Base-by-base conservation (phyloP, 352 stramenopile species). In the Phytopythium cucurbitacearum region DNA sequence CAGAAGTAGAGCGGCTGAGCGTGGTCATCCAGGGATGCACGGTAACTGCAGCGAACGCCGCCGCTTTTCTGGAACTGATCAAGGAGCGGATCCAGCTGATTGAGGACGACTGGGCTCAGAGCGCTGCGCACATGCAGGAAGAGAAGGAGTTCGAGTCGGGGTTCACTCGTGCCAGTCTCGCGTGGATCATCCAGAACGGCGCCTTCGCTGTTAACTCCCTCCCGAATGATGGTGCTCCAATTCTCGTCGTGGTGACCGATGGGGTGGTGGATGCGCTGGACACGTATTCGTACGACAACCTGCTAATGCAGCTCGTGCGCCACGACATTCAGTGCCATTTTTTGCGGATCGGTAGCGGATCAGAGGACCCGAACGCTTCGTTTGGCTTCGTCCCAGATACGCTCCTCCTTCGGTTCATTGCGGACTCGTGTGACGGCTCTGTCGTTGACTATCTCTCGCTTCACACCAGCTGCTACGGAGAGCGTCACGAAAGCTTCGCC, bases 281-380 rank as follows among this genome's bases (percentile, higher is more conserved):
- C 39, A 71, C 73, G 5, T 92, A 85, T 55, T 79, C 76, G 4
- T 96, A 96, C 41, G 86, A 96, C 62, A 89, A 83, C 35, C 55
- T 96, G 41, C 61, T 94, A 34, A 94, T 94, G 86, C 84, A 96
- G 41, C 76, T 96, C n/a, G 77, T 86, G 42, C 83, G 86, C 5
- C 86, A 96, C 55, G 82, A 96, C 60, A 83, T 94, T 43, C 76
- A 91, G 41, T 94, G 84, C 42, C 75, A 94, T 51, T 93, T 94
- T 48, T 67, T 96, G 41, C 73, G 76, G 2, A 70, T 94, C 32
- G 82, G 86, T 9, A 61, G 66, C 2, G 69, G 56, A 48, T 56
- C 73, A 41, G 80, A 79, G 39, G 75, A 87, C 33, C 63, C 78
- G 10, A 76, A 85, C 51, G 67, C 78, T 3, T 88, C 81, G 15